Base-by-base conservation (phyloP, 2,329 filamentous ascomycete species). In the Colletotrichum sp. region DNA sequence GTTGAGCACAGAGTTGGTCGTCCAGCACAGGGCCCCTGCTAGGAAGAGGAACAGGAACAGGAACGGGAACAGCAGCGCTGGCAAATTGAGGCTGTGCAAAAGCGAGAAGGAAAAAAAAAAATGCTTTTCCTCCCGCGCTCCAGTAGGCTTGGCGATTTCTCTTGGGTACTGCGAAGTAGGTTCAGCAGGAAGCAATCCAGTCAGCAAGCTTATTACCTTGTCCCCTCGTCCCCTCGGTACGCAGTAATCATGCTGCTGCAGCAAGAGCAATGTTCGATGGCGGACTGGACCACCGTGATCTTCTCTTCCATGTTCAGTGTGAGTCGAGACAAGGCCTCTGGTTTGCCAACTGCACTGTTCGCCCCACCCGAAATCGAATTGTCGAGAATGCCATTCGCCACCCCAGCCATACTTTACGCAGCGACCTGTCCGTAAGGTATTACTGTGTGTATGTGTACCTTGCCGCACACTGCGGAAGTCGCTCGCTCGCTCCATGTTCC, bases 321-420 rank as follows among this genome's bases (percentile, higher is more conserved):
- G 34, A 59, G 39, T 34, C 44, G 30, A 21, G n/a, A n/a, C 59
- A 36, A 55, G 26, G 49, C 44, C 49, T 60, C 12, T 64, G 59
- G 49, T 60, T 71, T 32, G 44, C 44, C 44, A 3, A 8, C 44
- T 49, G 39, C 10, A 52, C n/a, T 52, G 59, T 57, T 71, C 52
- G 75, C 72, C 75, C 75, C 66, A 52, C 66, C 28, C n/a, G 49
- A 49, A 67, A 71, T 75, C 66, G 71, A 75, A 76, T 71, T 76
- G 75, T 71, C 71, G 71, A 75, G 75, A 76, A 75, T 75, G 24
- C 75, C 71, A 76, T 76, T 76, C 75, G 75, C 75, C 75, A 76
- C 75, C 66, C 39, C 49, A 62, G 63, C 69, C 73, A n/a, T 26
- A 44, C 28, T 28, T 28, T n/a, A 9, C 63, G 15, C 36, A 44